phyloP scores from a whole-genome alignment of 306 rosid species.

The Sesbania bispinosa region DNA sequence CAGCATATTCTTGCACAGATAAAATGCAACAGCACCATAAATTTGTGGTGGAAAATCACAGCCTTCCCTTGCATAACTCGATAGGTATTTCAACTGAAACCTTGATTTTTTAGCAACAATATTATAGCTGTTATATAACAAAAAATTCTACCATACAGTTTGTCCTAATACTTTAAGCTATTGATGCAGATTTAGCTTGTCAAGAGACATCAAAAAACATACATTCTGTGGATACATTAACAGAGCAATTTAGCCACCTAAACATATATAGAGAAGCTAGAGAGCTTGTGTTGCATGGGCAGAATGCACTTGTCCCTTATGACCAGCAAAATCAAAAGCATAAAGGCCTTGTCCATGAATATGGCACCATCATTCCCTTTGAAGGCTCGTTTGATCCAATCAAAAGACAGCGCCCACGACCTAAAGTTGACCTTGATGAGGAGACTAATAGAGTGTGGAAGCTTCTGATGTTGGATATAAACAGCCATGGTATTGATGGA shows the following conservation, averaged over 20 bases:
- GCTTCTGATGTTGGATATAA: slow-evolving; percentile 82
- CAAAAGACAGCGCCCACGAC: slow-evolving; percentile 69
- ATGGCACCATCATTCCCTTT: slow-evolving; percentile 62
- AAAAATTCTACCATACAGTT: neutral
- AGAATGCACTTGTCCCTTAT: slow-evolving; percentile 55
- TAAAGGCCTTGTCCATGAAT: too few relatives aligned
- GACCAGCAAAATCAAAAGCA: slow-evolving; percentile 36
- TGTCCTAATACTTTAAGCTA: slow-evolving; percentile 1
- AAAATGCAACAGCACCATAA: slow-evolving; percentile 29
- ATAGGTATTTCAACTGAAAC: slow-evolving; percentile 46
- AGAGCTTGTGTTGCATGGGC: slow-evolving; percentile 37
- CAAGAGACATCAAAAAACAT: slow-evolving; percentile 25
- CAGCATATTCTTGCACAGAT: slow-evolving; percentile 33
- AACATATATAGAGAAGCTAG: slow-evolving; percentile 52
- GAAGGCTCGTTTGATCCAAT: slow-evolving; percentile 48
- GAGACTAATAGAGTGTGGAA: slow-evolving; percentile 95
- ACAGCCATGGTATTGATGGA: slow-evolving; percentile 88
- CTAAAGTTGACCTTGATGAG: slow-evolving; percentile 90
- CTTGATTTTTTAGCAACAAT: neutral
- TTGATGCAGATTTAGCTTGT: slow-evolving; percentile 46
- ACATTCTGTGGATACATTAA: slow-evolving; percentile 43
- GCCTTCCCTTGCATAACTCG: slow-evolving; percentile 23
- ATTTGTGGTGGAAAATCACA: slow-evolving; percentile 28
- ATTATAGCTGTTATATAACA: slow-evolving; percentile 20
- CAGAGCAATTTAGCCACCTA: slow-evolving; percentile 47